Evolutionary conservation across 106 monocot species (phyloP), one percentile per base, ranked within the genome.

Genomic region (Allium cepa): DNA sequence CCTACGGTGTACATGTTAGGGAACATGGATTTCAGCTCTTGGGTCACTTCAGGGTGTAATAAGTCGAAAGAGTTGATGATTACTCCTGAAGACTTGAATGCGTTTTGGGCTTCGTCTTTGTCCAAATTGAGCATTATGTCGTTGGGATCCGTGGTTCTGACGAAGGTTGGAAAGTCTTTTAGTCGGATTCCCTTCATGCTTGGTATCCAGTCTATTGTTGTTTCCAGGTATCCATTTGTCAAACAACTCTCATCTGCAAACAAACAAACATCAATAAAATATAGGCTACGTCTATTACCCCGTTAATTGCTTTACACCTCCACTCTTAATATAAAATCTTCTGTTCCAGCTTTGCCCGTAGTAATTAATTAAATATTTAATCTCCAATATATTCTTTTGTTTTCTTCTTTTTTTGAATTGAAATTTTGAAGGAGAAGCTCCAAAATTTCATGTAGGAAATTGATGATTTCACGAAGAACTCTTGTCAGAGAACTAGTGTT

Each of bases 31-130:
- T 26, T 65, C 63, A 92, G 56, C 8, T 79, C 82, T 10, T 66
- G 45, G 26, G 85, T 7, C 4, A 85, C 88, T 8, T 75, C 69
- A 11, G 14, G 10, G 50, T 92, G 85, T 11, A 92, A 49, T 6
- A 71, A 71, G 47, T 91, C 78, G 57, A 82, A 92, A 12, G 91
- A 87, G 77, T 92, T 92, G 15, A 92, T 74, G 64, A 92, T 76
- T 3, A 92, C 62, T 0, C 76, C 88, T 47, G 71, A 66, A 14
- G 90, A 66, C 18, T 63, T 71, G 61, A 61, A 62, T 1, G 82
- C 80, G 63, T 78, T 70, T 67, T 86, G 77, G 2, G 80, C 83
- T 63, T 90, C 86, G 27, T 59, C 68, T 4, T 66, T 69, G 56
- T 81, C 80, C 52, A 73, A 67, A 46, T 75, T 73, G 28, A 90